Evolutionary conservation across 257 asterid genomes (phyloP).

Genomic region (Cruciata laevipes): DNA sequence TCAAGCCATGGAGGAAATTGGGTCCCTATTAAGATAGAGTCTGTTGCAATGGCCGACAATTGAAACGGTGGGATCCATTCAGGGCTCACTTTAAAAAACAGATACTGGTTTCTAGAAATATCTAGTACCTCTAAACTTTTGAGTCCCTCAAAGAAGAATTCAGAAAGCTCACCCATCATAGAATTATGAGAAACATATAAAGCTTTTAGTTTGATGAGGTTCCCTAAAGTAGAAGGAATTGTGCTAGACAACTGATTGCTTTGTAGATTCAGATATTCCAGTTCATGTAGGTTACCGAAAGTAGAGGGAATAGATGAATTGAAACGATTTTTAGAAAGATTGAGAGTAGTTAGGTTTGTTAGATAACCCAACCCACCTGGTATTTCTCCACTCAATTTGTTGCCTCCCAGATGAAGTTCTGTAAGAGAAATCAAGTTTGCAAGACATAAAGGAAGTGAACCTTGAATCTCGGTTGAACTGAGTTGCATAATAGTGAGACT

Average conservation of each 20-base stretch:
- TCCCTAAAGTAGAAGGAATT: background rate
- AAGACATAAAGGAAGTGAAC: background rate
- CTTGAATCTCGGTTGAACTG: background rate
- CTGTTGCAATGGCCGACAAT: fast-evolving
- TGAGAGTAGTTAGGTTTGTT: background rate
- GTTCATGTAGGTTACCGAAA: background rate
- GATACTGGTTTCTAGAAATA: background rate
- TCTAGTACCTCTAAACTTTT: background rate
- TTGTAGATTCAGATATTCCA: background rate
- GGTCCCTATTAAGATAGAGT: background rate
- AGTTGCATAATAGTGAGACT: background rate
- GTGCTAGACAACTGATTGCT: background rate
- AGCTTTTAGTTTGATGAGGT: background rate
- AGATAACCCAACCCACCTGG: constrained; percentile 21
- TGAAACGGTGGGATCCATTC: background rate
- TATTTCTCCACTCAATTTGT: background rate
- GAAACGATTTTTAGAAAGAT: background rate
- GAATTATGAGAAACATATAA: constrained; percentile 3
- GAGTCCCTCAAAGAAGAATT: background rate
- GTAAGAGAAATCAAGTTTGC: background rate
- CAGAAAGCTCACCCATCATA: background rate
- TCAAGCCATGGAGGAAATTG: background rate
- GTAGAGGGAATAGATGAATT: background rate
- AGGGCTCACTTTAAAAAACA: background rate
- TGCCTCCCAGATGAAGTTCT: no score